Evolutionary conservation across 2,329 filamentous ascomycete genomes (phyloP), one percentile per base, ranked within the genome.

Genomic region (Fusarium keratoplasticum): DNA sequence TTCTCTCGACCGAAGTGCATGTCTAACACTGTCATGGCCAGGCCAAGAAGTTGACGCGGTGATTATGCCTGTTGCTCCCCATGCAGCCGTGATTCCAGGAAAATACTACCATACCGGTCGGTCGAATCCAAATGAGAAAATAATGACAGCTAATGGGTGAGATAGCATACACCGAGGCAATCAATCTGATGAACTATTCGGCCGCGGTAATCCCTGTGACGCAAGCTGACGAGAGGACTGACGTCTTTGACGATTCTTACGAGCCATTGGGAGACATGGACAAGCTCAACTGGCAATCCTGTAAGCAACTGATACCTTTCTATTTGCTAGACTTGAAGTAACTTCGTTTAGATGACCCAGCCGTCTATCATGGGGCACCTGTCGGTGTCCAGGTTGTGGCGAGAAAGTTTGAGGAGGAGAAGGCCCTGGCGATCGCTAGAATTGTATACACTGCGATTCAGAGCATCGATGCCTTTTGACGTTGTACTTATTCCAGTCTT

Each of bases 161-260:
- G 25, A 18, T 5, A 82, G 81, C 69, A 5, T 83, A 83, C 8
- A 80, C 80, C 1, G 75, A 78, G 38, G 66, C 83, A 14, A 83
- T 90, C 52, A 92, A 91, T 72, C 57, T 89, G 20, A 72, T 91
- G 20, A 89, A 91, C 75, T 91, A 91, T 66, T 88, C 86, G 1
- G 82, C 82, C 35, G 85, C 86, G 0, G 84, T 87, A 2, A 82
- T 92, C 20, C 90, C 90, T 0, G 87, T 91, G 1, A 90, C 88
- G 0, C 84, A 79, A 50, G 88, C 85, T 0, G 85, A 91, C 66
- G 87, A 87, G 75, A 77, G 61, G 0, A 60, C 90, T 6, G 90
- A 91, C 76, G 74, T 80, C 16, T 77, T 82, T 27, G 80, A 85
- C 40, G 36, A 72, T 5, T 77, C 73, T 0, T 86, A 84, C 71